Evolutionary conservation across 2,329 filamentous ascomycete species (phyloP), one percentile per base, ranked within the genome.

Genomic region (Botrytis byssoidea): DNA sequence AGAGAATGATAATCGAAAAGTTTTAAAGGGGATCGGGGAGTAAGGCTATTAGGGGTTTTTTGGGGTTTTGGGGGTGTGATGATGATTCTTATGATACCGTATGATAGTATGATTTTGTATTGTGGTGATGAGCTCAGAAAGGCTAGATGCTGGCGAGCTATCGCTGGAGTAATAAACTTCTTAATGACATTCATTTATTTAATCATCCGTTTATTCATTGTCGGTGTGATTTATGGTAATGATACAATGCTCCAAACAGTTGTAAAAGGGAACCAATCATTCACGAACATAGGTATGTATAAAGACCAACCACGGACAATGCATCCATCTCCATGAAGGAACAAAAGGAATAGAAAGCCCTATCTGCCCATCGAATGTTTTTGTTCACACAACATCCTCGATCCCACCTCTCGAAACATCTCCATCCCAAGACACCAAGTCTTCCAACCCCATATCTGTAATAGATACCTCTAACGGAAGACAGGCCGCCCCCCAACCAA

Each of bases 21-120:
- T 9, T 69, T 44, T 29, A 10, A 57, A 16, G 7, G 18, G 10
- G 29, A 25, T 44, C 18, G 6, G n/a, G 66, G 37, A n/a, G n/a
- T 32, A 69, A 22, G 66, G 66, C 48, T 51, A 5, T 42, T 42
- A 3, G 18, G 35, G 48, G 5, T 4, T 67, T 3, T 68, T 32
- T 16, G 29, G 29, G 29, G 25, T 69, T 37, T 32, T 29, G 46
- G 25, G 5, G 25, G 48, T 57, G 35, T 57, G 48, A 18, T 69
- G 66, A 69, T 68, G 65, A 57, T 69, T 69, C 40, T n/a, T 69
- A 69, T 69, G 66, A 69, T 69, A 69, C 66, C 66, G 66, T 57
- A 69, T 68, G 66, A 57, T 29, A 68, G 66, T 57, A 69, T 69
- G 48, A 42, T 57, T 32, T 57, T 69, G 46, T 37, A 57, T 16